phyloP scores from a whole-genome alignment of 2,329 filamentous ascomycete species.

The Penicillium sp. region DNA sequence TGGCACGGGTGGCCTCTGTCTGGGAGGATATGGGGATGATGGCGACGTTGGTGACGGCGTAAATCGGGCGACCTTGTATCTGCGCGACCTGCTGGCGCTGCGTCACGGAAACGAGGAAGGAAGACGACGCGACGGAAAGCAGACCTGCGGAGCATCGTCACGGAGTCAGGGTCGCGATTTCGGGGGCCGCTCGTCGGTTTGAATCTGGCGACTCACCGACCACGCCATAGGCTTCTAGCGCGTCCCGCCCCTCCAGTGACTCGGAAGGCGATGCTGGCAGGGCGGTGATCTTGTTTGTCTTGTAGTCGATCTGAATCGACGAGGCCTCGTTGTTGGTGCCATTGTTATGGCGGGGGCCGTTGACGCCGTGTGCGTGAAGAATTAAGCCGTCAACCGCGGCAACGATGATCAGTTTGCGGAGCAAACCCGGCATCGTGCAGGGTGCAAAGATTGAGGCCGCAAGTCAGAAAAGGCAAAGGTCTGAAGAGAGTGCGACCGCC shows the following conservation, averaged over 20 bases:
- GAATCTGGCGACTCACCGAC: slow-evolving; percentile 49
- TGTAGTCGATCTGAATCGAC: slow-evolving; percentile 69
- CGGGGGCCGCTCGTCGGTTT: background rate
- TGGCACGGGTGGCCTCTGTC: slow-evolving; percentile 68
- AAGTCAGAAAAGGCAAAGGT: slow-evolving; percentile 4
- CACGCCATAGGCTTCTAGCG: slow-evolving; percentile 53
- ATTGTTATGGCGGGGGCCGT: slow-evolving; percentile 36
- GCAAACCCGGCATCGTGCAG: slow-evolving; percentile 66
- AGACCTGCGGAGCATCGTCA: slow-evolving; percentile 65
- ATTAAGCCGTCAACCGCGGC: slow-evolving; percentile 80
- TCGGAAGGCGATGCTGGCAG: slow-evolving; percentile 37
- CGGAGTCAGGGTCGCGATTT: background rate
- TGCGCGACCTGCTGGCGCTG: slow-evolving; percentile 84
- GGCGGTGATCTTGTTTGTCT: slow-evolving; percentile 53
- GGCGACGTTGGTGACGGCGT: slow-evolving; percentile 82
- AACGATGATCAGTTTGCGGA: slow-evolving; percentile 75
- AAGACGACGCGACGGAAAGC: slow-evolving; percentile 74
- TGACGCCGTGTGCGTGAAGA: slow-evolving; percentile 65
- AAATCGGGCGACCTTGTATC: slow-evolving; percentile 76
- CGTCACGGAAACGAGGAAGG: slow-evolving; percentile 83
- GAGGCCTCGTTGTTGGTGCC: slow-evolving; percentile 54
- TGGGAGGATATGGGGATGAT: slow-evolving; percentile 83
- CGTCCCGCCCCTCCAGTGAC: slow-evolving; percentile 28
- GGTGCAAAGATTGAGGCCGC: background rate
- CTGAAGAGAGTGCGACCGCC: slow-evolving; percentile 4